phyloP scores from a whole-genome alignment of 805 yeast genomes.

The Ogataea trehalophila region DNA sequence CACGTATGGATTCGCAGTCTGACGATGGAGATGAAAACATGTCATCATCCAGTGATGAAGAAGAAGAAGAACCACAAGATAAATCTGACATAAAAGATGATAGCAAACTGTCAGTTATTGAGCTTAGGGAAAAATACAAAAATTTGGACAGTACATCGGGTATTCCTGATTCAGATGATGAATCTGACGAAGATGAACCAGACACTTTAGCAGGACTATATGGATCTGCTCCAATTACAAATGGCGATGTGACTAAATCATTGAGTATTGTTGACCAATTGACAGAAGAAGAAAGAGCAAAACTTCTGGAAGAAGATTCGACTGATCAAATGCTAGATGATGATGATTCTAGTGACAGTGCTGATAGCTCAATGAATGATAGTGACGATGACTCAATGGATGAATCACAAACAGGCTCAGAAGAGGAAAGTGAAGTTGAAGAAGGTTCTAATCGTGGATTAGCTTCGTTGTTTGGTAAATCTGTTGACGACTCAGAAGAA shows the following conservation, averaged over 20 bases:
- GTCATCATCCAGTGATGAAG: slow-evolving; percentile 7
- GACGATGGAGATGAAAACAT: slow-evolving; percentile 23
- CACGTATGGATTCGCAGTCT: slow-evolving; percentile 17
- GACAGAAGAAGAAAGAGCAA: slow-evolving; percentile 22
- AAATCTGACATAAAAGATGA: slow-evolving; percentile 32
- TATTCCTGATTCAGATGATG: slow-evolving; percentile 15
- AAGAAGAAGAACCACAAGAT: slow-evolving; percentile 3
- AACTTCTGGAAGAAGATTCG: slow-evolving; percentile 13
- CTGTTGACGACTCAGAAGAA: slow-evolving; percentile 30
- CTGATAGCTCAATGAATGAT: slow-evolving; percentile 17
- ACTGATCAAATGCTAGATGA: slow-evolving; percentile 22
- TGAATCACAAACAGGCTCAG: slow-evolving; percentile 12
- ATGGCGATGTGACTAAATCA: slow-evolving; percentile 2
- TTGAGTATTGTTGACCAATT: slow-evolving; percentile 23
- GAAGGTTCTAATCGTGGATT: slow-evolving; percentile 27
- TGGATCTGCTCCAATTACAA: slow-evolving; percentile 16
- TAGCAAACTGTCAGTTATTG: slow-evolving; percentile 48
- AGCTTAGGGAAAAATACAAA: slow-evolving; percentile 53
- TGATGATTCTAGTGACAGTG: slow-evolving; percentile 8
- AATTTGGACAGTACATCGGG: slow-evolving; percentile 27
- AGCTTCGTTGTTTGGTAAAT: slow-evolving; percentile 34
- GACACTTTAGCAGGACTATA: slow-evolving; percentile 31
- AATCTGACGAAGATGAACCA: slow-evolving; percentile 15
- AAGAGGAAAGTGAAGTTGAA: slow-evolving; percentile 15
- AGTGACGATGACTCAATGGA: slow-evolving; percentile 15